Evolutionary conservation across 1,139 yeast genomes (phyloP), one percentile per base, ranked within the genome.

Genomic region (Saccharomyces hybrid): DNA sequence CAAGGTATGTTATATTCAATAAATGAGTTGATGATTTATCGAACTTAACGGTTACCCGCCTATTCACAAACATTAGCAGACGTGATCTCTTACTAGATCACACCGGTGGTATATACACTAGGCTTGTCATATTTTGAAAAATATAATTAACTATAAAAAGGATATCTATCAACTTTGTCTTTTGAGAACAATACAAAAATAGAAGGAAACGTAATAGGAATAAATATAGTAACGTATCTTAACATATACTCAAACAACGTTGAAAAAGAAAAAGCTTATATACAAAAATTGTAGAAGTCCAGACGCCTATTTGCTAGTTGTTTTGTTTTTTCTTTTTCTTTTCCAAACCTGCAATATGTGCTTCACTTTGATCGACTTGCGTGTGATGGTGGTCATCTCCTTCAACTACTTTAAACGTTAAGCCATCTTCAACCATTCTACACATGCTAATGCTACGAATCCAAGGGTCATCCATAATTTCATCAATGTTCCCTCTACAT

Each of bases 281-380:
- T 38, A 38, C 44, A 38, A 38, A 38, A 8, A 38, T 20, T 20
- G 23, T 28, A 46, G 0, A 14, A 27, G 29, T 5, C 3, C 7
- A 4, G 29, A 13, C 32, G 14, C 31, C 1, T 46, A 27, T 47
- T 29, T 38, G 41, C 29, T 57, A 49, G 38, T 57, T 58, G 42
- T 56, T 54, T 57, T 67, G 73, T 62, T 79, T 77, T 67, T 78
- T 81, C 70, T 85, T 86, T 62, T 79, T 83, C 75, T 84, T 87
- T 67, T 91, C 97, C 61, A 89, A 79, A 52, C 95, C 87, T 14
- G 97, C 96, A 72, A 91, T 91, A 70, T 91, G 98, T 0, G 97
- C 98, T 64, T 88, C 95, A 56, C 89, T 84, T 69, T 88, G 96
- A 63, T 89, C 96, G 51, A 91, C 97, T 62, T 82, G 83, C 1